Evolutionary conservation across 805 yeast species (phyloP), one percentile per base, ranked within the genome.

Genomic region (Kuraishia piskuri): DNA sequence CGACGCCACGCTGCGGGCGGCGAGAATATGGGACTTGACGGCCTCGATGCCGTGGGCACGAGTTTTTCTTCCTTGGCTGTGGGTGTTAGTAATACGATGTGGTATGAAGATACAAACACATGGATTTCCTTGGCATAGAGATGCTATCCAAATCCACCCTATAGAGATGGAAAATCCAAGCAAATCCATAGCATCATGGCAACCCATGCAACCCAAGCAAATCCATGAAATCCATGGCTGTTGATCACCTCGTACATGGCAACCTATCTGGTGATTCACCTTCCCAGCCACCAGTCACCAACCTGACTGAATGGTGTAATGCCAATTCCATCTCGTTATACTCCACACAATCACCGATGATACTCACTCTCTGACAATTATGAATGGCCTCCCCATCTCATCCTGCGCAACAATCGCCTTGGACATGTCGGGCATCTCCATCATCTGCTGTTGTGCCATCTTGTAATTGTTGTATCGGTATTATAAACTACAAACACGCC

Each of bases 371-470:
- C 94, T 83, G 52, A 94, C 99, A 67, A 94, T 94, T 66, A 94
- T 92, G 68, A 94, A 90, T 21, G 99, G 99, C 71, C 99, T 85
- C 21, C 99, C 99, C 91, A 88, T 89, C 71, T 94, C 99, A 69
- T 94, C 99, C 71, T 92, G 99, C 2, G 99, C 98, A 75, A 94
- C 90, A 63, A 94, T 90, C 71, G 99, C 99, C 65, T 95, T 94
- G 61, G 98, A 91, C 79, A 94, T 76, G 69, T 94, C 99, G 46
- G 97, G 96, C 87, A 83, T 79, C 49, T 70, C 73, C 69, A 72
- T 68, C 50, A 57, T 57, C 56, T 60, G 61, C 47, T 65, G 72
- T 56, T 20, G 46, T 12, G 48, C 46, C 51, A 45, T 49, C 19
- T 14, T 48, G 48, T 20, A 25, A 24, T 14, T 25, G n/a, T n/a